Conservation (phyloP, 345 rosid genomes). For the Eucalyptus pauciflora region DNA sequence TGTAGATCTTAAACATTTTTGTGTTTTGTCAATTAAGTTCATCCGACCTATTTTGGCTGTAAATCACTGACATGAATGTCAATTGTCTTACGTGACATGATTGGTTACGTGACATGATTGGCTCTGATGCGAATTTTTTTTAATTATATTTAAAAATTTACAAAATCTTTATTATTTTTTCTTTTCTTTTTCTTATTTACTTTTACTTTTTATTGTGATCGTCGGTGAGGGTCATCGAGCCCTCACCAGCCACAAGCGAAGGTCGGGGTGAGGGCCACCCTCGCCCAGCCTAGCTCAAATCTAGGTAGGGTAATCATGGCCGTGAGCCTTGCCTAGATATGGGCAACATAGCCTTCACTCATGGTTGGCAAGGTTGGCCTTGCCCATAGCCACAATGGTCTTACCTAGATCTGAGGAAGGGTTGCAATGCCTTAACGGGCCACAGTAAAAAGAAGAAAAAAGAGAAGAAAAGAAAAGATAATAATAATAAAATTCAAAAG, state of each 20-base stretch:
- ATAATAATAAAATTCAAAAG: too few relatives aligned
- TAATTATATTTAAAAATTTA: too few relatives aligned
- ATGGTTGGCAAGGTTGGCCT: too few relatives aligned
- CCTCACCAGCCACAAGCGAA: fast-evolving
- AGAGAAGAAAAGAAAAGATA: too few relatives aligned
- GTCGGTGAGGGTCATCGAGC: fast-evolving
- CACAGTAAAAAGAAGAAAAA: not conserved
- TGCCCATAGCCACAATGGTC: not conserved
- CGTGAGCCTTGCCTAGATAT: not conserved
- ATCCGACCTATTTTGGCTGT: too few relatives aligned
- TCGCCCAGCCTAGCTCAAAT: too few relatives aligned
- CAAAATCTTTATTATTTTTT: too few relatives aligned
- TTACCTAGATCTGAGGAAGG: not conserved
- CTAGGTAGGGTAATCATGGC: too few relatives aligned
- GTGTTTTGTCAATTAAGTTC: too few relatives aligned
- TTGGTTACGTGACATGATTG: not conserved
- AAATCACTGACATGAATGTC: too few relatives aligned
- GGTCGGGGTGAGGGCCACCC: not conserved
- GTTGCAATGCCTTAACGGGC: not conserved
- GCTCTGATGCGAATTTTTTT: fast-evolving
- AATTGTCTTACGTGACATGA: not conserved
- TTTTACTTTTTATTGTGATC: too few relatives aligned
- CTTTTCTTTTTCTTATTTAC: not conserved
- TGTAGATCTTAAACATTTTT: too few relatives aligned
- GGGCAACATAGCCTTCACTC: not conserved